These are phyloP conservation scores for Ochetophila trinervis DNA, from an alignment of 306 rosid species.

Conservation along the genomic window DNA sequence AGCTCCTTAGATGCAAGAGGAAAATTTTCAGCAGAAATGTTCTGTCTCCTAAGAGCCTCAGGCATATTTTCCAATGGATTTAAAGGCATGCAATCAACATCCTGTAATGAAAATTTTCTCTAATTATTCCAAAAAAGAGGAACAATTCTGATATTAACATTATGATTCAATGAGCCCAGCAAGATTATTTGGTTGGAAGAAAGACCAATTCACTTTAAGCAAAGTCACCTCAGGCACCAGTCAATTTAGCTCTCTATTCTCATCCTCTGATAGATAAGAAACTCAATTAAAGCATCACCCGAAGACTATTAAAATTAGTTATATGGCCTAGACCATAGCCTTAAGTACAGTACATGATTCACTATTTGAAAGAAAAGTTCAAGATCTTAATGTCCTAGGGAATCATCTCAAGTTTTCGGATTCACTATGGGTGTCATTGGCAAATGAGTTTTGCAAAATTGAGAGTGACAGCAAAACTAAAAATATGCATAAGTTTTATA, in stretches of 20 bases:
- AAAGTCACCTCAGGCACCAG: neutral
- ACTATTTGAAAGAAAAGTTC: too few relatives aligned
- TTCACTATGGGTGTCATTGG: too few relatives aligned
- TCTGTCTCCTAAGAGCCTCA: constrained; percentile 59
- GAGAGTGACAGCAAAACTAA: too few relatives aligned
- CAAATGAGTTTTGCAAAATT: too few relatives aligned
- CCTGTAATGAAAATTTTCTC: constrained; percentile 42
- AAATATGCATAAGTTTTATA: too few relatives aligned
- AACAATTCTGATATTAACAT: neutral
- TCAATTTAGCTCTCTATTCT: neutral
- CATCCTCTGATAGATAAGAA: too few relatives aligned
- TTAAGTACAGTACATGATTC: too few relatives aligned
- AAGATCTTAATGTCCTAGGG: too few relatives aligned
- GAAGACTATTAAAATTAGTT: too few relatives aligned
- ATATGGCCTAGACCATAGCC: too few relatives aligned
- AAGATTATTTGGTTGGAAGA: neutral
- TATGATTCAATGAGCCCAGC: neutral
- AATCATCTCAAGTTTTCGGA: too few relatives aligned
- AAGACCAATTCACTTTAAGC: neutral
- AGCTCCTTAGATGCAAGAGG: constrained; percentile 40
- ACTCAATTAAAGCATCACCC: too few relatives aligned
- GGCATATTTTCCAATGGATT: constrained; percentile 77
- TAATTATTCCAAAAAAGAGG: constrained; percentile 24
- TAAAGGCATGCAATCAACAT: constrained; percentile 86
- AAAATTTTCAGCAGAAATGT: constrained; percentile 31